Evolutionary conservation across 139 green algal genomes (phyloP), one percentile per base, ranked within the genome.

Genomic region (Haematococcus lacustris): DNA sequence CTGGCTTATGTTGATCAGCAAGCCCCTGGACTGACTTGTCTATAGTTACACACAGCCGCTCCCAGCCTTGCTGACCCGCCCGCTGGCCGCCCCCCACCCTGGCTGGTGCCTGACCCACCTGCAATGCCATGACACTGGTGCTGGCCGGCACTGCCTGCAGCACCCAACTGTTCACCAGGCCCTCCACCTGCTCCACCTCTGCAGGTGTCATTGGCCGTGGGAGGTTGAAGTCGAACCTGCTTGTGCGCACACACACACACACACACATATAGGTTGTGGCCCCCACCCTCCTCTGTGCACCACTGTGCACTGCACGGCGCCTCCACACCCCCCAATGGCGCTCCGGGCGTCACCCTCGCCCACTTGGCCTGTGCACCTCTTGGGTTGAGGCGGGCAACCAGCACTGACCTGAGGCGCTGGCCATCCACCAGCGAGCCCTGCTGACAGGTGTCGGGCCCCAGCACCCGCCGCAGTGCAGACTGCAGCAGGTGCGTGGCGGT

Each of bases 401-500:
- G 6, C 41, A 26, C 78, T 3, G 64, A 81, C 80, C 83, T 79
- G 39, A 98, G 82, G 1, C 89, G 77, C 38, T 94, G 80, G 33
- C 70, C 74, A 30, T 81, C 79, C 32, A 94, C 87, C 4, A 94
- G 78, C 28, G 89, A 96, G 43, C 93, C 93, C 71, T 96, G 91
- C 84, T 97, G 91, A 28, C 78, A 87, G 0, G 90, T 88, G 78
- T 94, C 89, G 0, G 86, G 78, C 26, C 92, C 92, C 61, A 98
- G 78, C 35, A 97, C 92, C 40, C 51, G n/a, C 82, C 91, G 92
- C 6, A 94, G 82, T 2, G 89, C 88, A 2, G 77, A 76, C 71
- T 92, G 89, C 63, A 98, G 83, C 62, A 98, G 86, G 83, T 98
- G 93, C 0, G 93, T 98, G 32, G 93, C 91, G 0, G 92, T 97